These are phyloP conservation scores for Beauveria varroae DNA, from an alignment of 2,329 filamentous ascomycete species.

Conservation along the genomic window DNA sequence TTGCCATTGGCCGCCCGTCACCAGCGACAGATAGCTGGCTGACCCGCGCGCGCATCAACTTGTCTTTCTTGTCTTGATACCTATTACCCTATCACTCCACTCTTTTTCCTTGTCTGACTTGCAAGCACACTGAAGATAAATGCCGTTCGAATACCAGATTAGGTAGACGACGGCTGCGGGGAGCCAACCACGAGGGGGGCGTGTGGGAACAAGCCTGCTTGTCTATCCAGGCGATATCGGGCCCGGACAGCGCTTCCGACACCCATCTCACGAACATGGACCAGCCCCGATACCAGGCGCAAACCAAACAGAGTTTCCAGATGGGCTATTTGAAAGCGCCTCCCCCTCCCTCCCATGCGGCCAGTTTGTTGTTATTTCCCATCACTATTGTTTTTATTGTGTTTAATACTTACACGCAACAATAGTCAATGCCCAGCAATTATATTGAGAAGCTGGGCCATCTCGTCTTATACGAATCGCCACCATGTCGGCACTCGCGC, in stretches of 20 bases:
- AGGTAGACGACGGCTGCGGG: neutral
- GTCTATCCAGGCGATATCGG: conserved; percentile 6
- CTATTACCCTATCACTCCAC: conserved; percentile 6
- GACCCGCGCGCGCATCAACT: neutral
- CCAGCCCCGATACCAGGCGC: neutral
- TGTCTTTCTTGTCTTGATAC: neutral
- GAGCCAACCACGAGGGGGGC: conserved; percentile 1
- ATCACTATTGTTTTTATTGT: neutral
- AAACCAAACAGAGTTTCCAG: conserved; percentile 5
- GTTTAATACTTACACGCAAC: neutral
- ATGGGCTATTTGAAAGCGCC: conserved; percentile 10
- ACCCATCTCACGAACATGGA: neutral
- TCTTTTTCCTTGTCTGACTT: neutral
- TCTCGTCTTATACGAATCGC: conserved; percentile 3
- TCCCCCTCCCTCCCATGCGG: neutral
- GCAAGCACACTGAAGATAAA: conserved; percentile 1
- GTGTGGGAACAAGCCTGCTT: neutral
- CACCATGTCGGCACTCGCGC: conserved; percentile 9
- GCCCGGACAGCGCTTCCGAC: conserved; percentile 9
- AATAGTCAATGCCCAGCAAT: neutral
- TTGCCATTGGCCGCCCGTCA: conserved; percentile 36
- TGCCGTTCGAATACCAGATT: conserved; percentile 1
- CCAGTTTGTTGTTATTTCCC: neutral
- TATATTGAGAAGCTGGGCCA: neutral
- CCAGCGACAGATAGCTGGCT: conserved; percentile 46